Base-by-base conservation (phyloP, 2,329 filamentous ascomycete genomes). In the Phyllosticta capitalensis region DNA sequence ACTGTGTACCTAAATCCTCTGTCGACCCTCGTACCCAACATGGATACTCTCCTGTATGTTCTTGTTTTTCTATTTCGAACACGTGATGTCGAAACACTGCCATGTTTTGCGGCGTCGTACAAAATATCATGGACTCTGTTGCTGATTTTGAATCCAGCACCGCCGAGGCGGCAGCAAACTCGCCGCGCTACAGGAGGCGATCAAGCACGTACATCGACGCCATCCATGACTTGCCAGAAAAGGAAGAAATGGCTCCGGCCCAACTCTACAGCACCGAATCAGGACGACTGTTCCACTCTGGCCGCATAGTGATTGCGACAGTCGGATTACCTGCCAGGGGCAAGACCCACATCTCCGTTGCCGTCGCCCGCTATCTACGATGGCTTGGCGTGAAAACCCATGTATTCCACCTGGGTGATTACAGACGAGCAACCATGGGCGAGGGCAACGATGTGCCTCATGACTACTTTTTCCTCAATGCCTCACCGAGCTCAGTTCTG, bases 221-320 rank as follows among this genome's bases (percentile, higher is more conserved):
- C 65, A 96, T 97, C 68, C 92, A 97, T 75, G 92, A 97, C 78
- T 81, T 95, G 58, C 85, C 89, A 9, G 88, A 92, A 70, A 90
- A 90, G 67, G 80, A 82, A 61, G 83, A 92, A 66, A 84, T 95
- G 83, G 94, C 94, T 5, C 94, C 94, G 28, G 94, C 94, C 65
- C 94, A 99, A 77, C 82, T 99, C 52, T 99, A 99, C 78, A 96
- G 91, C 73, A 99, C 94, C 57, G 95, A 97, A 82, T 97, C 92
- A 54, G 94, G 94, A 54, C 85, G 94, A 50, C 84, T 99, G 28
- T 99, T 99, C 72, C 94, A 99, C 74, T 96, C 94, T 21, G 94
- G 94, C 54, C 86, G 92, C 61, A 99, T 99, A 71, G 92, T 92
- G 54, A 97, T 99, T 67, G 92, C 94, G 64, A 96, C 96, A 72